Conservation (phyloP, 2,329 filamentous ascomycete species). For the Fusarium secorum region DNA sequence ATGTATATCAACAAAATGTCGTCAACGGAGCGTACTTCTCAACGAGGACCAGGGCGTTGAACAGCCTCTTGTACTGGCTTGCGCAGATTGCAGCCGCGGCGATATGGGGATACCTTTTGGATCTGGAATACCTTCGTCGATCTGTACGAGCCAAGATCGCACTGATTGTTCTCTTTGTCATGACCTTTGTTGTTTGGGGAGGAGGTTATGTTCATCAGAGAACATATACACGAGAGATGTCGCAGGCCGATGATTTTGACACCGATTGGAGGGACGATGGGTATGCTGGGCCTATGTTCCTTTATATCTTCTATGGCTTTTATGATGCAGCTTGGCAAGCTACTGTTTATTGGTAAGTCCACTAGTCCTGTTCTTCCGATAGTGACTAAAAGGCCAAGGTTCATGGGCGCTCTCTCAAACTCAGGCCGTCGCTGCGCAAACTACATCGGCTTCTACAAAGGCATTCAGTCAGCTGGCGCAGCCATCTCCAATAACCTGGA, state of each 20-base stretch:
- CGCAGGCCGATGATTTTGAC: background rate
- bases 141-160: conserved; percentile 71
- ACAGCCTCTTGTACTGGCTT: conserved; percentile 74
- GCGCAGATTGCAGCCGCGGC: conserved; percentile 78
- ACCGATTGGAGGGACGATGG: conserved; percentile 70
- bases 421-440: conserved; percentile 91
- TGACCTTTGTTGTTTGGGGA: conserved; percentile 84
- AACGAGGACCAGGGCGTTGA: conserved; percentile 75
- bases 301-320: conserved; percentile 91
- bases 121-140: conserved; percentile 66
- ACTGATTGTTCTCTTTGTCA: conserved; percentile 67
- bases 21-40: conserved; percentile 76
- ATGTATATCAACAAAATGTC: conserved; percentile 78
- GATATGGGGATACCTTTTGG: conserved; percentile 75
- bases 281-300: conserved; percentile 81
- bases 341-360: conserved; percentile 85
- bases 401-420: conserved; percentile 93
- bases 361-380: conserved; percentile 35
- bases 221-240: conserved; percentile 24
- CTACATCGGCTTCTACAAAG: conserved; percentile 89
- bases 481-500: conserved; percentile 57
- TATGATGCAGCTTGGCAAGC: conserved; percentile 93
- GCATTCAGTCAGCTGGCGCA: conserved; percentile 77
- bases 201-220: conserved; percentile 81
- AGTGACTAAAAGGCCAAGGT: conserved; percentile 59